These are phyloP conservation scores for Salvia hispanica DNA, from an alignment of 257 asterid species.

Conservation along the genomic window DNA sequence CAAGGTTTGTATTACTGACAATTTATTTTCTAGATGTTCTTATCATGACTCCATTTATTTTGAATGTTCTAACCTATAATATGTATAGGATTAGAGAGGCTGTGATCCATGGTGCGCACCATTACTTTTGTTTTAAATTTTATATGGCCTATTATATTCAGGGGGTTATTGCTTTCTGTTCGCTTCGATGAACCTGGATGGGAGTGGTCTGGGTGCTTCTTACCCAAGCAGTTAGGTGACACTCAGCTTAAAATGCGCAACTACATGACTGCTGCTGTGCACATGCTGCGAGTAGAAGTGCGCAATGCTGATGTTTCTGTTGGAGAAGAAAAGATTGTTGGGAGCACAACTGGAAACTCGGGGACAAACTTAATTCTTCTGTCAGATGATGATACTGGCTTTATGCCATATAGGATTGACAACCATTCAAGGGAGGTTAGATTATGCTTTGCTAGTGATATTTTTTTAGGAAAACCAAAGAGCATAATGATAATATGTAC, in stretches of 20 bases:
- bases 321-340: constrained; percentile 72
- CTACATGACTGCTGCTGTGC: constrained; percentile 67
- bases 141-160: constrained; percentile 37
- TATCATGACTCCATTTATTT: constrained; percentile 5
- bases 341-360: constrained; percentile 83
- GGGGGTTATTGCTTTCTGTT: constrained; percentile 80
- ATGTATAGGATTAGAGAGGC: neutral
- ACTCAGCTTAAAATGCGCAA: constrained; percentile 90
- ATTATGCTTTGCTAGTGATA: constrained; percentile 27
- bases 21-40: constrained; percentile 3
- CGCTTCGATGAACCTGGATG: constrained; percentile 92
- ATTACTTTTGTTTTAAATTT: constrained; percentile 6
- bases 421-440: constrained; percentile 96
- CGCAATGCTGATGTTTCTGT: constrained; percentile 87
- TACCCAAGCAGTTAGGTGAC: constrained; percentile 92
- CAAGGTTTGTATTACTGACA: neutral
- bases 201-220: constrained; percentile 99
- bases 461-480: neutral
- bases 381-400: constrained; percentile 91
- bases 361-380: constrained; percentile 87
- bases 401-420: constrained; percentile 98
- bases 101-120: constrained; percentile 11
- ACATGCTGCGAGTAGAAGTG: constrained; percentile 93
- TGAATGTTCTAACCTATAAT: constrained; percentile 4
- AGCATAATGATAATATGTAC: neutral